Evolutionary conservation across 768 basidiomycete species (phyloP).

Genomic region (Collybia sordida): DNA sequence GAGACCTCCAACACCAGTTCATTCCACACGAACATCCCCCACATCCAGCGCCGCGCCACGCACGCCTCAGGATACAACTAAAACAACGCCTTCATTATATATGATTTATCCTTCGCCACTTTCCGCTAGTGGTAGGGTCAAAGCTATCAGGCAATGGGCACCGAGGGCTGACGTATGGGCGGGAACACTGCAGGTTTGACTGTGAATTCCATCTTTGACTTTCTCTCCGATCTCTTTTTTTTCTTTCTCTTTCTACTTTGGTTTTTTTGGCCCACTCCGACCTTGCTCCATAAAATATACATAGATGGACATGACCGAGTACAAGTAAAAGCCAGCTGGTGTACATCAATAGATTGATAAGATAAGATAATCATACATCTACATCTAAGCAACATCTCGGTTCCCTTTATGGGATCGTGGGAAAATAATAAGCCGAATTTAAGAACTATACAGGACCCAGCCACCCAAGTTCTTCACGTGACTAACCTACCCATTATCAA

Average conservation of each 20-base stretch:
- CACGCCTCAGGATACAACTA: slow-evolving; percentile 41
- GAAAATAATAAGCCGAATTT: slow-evolving; percentile 19
- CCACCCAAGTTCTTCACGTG: slow-evolving; percentile 41
- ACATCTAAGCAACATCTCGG: too few species aligned
- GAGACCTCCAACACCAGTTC: slow-evolving; percentile 38
- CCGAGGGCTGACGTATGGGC: slow-evolving; percentile 31
- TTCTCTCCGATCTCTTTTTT: slow-evolving; percentile 7
- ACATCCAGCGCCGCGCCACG: slow-evolving; percentile 45
- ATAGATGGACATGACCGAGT: background rate
- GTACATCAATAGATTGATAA: slow-evolving; percentile 13
- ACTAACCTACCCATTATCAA: slow-evolving; percentile 19
- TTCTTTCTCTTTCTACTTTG: slow-evolving; percentile 13
- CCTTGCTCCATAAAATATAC: background rate
- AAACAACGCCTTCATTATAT: slow-evolving; percentile 24
- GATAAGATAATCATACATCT: slow-evolving; percentile 23
- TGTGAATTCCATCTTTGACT: background rate
- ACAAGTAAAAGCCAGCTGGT: background rate
- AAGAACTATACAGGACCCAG: slow-evolving; percentile 66
- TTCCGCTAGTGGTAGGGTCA: slow-evolving; percentile 42
- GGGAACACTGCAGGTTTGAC: slow-evolving; percentile 39
- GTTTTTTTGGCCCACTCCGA: slow-evolving; percentile 5
- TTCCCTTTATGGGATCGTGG: slow-evolving; percentile 13
- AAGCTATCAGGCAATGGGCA: slow-evolving; percentile 50
- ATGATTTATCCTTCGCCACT: slow-evolving; percentile 27
- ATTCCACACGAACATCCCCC: slow-evolving; percentile 52